These are phyloP conservation scores for Juncus inflexus DNA, from an alignment of 176 grass and related monocot genomes.

Conservation along the genomic window DNA sequence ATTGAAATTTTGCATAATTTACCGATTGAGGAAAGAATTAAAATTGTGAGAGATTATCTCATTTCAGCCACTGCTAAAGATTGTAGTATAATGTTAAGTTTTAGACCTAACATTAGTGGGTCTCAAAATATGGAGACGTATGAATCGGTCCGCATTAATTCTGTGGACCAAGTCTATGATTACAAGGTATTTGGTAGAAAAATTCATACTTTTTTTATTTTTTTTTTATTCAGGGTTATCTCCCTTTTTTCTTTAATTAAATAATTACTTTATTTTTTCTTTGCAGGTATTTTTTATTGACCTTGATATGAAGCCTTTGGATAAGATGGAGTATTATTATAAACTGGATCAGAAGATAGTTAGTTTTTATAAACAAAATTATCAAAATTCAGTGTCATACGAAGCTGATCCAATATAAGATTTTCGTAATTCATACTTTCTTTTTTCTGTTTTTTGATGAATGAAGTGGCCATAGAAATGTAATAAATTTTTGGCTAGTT, in stretches of 20 bases:
- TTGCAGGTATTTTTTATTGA: conserved; percentile 68
- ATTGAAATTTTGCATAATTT: conserved; percentile 64
- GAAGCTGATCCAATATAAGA: too few species aligned
- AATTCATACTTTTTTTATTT: neutral
- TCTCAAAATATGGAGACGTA: conserved; percentile 30
- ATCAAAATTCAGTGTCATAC: neutral
- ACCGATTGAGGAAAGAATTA: conserved; percentile 47
- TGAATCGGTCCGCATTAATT: conserved; percentile 60
- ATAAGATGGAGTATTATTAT: conserved; percentile 70
- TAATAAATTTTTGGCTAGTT: too few species aligned
- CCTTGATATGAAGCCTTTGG: conserved; percentile 81
- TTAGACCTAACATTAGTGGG: conserved; percentile 44
- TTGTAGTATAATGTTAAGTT: conserved; percentile 88
- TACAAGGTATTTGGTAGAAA: conserved; percentile 64
- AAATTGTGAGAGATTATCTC: conserved; percentile 72
- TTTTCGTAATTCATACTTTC: too few species aligned
- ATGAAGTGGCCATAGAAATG: too few species aligned
- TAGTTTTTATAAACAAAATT: conserved; percentile 53
- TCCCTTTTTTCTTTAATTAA: neutral
- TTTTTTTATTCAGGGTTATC: neutral
- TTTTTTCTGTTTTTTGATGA: too few species aligned
- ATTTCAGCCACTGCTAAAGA: conserved; percentile 81
- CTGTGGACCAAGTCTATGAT: conserved; percentile 57
- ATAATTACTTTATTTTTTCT: conserved; percentile 16
- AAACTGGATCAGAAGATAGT: conserved; percentile 74